Evolutionary conservation across 2,329 filamentous ascomycete species (phyloP), one percentile per base, ranked within the genome.

Genomic region (Aspergillus flavus): DNA sequence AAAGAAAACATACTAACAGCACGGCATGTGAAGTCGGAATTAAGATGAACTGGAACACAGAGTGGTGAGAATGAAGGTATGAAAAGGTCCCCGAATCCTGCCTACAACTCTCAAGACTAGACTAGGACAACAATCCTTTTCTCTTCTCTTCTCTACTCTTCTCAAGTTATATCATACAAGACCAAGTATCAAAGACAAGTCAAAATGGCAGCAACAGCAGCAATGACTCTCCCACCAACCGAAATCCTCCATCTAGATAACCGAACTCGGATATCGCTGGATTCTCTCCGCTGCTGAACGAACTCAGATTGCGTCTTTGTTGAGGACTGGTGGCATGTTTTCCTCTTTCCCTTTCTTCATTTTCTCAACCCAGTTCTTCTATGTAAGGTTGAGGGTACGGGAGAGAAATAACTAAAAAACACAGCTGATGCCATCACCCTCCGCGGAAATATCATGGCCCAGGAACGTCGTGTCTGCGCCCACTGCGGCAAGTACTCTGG

Each of bases 401-500:
- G 1, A 14, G 14, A 16, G 34, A 28, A 28, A 3, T 9, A 28
- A 16, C 46, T 23, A 28, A 28, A 4, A 50, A 28, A 16, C 9
- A 58, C 21, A 21, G 11, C 26, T 19, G 28, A 19, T 9, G 14
- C 50, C 19, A 53, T 53, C 26, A 53, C 50, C 30, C 16, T 53
- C 50, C 28, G 19, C 16, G 30, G 30, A 16, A 53, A 53, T 5
- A 32, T 53, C 26, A 53, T 53, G 50, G 10, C 12, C 28, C 50
- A 53, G 16, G 50, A 32, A 28, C 50, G 50, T 34, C 28, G 30
- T 4, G 50, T 21, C n/a, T 61, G 57, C 28, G 4, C 9, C 1
- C 23, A 50, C 32, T 63, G 57, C 26, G 57, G 61, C n/a, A 63
- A 59, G 23, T 26, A 45, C 61, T 57, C 45, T 12, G 57, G 52